Conservation (phyloP, 73 alveolate species). For the Uronychia binucleata region DNA sequence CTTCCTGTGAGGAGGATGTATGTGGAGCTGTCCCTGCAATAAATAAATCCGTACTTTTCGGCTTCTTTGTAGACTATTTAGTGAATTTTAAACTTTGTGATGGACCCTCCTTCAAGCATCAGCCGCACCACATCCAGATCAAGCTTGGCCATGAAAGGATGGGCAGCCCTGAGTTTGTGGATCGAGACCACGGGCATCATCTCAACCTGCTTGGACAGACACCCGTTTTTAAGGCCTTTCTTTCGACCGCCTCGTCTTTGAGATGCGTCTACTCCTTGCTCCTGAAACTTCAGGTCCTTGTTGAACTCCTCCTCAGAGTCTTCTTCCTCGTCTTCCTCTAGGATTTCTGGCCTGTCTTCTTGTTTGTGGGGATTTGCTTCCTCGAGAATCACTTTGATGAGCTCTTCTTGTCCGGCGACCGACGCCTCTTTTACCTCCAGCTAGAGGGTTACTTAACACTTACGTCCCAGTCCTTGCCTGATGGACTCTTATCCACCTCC, state of each 20-base stretch:
- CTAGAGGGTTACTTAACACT: background rate
- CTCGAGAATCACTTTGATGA: background rate
- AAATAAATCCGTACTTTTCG: background rate
- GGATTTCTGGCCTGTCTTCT: background rate
- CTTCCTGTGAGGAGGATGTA: background rate
- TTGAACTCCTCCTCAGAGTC: background rate
- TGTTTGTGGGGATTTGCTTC: background rate
- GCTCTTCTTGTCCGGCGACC: background rate
- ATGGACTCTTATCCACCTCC: background rate
- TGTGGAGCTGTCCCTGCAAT: background rate
- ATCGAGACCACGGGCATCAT: background rate
- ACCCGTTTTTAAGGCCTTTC: background rate
- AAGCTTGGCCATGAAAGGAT: background rate
- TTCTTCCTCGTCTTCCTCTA: background rate
- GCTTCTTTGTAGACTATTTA: background rate
- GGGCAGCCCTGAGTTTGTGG: background rate
- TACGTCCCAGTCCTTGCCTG: background rate
- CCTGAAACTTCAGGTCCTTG: background rate
- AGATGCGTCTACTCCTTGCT: background rate
- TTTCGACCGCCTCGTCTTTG: background rate
- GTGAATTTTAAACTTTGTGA: too few relatives aligned
- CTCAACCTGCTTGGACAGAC: too few relatives aligned
- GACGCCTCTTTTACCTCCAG: background rate
- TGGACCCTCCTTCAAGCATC: background rate
- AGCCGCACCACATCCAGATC: background rate